phyloP scores from a whole-genome alignment of 1,139 yeast genomes.

The Pichia sp. region DNA sequence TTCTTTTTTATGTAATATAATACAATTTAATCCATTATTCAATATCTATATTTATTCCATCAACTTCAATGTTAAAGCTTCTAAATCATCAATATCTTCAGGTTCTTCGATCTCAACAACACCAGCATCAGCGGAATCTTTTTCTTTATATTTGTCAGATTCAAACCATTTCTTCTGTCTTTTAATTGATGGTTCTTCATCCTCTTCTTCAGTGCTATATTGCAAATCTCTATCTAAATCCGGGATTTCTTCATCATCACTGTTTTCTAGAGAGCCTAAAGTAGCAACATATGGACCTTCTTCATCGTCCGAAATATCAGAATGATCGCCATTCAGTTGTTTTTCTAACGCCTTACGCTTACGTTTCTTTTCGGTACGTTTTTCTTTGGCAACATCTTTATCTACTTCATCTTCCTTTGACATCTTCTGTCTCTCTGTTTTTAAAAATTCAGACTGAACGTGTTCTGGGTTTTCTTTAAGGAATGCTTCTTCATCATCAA shows the following conservation, averaged over 20 bases:
- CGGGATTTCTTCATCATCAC: slow-evolving; percentile 21
- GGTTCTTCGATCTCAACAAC: slow-evolving; percentile 80
- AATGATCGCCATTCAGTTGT: slow-evolving; percentile 41
- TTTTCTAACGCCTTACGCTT: slow-evolving; percentile 77
- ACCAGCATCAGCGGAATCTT: slow-evolving; percentile 21
- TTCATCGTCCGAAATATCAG: slow-evolving; percentile 31
- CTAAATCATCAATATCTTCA: slow-evolving; percentile 86
- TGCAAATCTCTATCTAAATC: slow-evolving; percentile 49
- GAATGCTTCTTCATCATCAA: slow-evolving; percentile 88
- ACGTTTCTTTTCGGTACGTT: slow-evolving; percentile 84
- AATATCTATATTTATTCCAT: slow-evolving; percentile 13
- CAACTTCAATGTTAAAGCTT: slow-evolving; percentile 77
- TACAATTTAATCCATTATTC: not conserved
- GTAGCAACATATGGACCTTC: slow-evolving; percentile 21
- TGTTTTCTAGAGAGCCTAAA: slow-evolving; percentile 24
- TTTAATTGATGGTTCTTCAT: slow-evolving; percentile 40
- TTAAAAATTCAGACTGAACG: slow-evolving; percentile 55
- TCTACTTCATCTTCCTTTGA: slow-evolving; percentile 66
- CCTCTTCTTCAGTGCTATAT: slow-evolving; percentile 30
- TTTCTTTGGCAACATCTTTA: slow-evolving; percentile 73
- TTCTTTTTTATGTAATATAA: not conserved
- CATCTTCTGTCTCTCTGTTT: slow-evolving; percentile 65
- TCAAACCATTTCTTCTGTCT: slow-evolving; percentile 65
- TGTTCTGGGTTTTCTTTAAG: slow-evolving; percentile 67
- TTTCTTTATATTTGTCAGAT: slow-evolving; percentile 22